phyloP scores from a whole-genome alignment of 805 yeast species.

The Candida railenensis region DNA sequence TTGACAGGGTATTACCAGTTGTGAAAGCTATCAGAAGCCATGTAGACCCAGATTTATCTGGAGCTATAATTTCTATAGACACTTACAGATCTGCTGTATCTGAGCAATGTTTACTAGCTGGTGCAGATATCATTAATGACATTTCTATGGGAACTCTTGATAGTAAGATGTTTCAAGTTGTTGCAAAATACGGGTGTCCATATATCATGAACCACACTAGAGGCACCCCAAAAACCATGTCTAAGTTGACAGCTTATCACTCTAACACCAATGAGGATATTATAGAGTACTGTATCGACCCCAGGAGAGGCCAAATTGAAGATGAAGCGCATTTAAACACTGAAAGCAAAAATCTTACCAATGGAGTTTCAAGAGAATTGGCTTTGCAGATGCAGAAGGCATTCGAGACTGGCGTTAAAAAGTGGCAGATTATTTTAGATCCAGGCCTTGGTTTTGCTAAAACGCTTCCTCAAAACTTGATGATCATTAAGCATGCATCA shows the following conservation, averaged over 20 bases:
- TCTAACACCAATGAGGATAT: constrained; percentile 34
- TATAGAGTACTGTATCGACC: constrained; percentile 34
- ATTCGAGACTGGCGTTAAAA: constrained; percentile 57
- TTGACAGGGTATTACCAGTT: constrained; percentile 67
- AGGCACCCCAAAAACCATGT: constrained; percentile 79
- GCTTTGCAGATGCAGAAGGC: constrained; percentile 56
- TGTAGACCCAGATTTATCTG: constrained; percentile 30
- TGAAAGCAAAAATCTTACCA: constrained; percentile 37
- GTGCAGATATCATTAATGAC: constrained; percentile 92
- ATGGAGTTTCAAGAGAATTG: constrained; percentile 67
- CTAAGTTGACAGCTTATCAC: constrained; percentile 52
- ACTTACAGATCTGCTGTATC: constrained; percentile 84
- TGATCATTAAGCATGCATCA: constrained; percentile 53
- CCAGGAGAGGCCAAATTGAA: constrained; percentile 16
- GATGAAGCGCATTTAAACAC: constrained; percentile 10
- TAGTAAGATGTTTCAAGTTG: constrained; percentile 59
- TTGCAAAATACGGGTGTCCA: constrained; percentile 71
- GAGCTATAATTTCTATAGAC: constrained; percentile 73
- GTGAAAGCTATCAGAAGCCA: constrained; percentile 57
- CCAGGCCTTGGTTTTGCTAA: constrained; percentile 99
- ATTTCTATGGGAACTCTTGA: constrained; percentile 81
- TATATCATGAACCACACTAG: constrained; percentile 82
- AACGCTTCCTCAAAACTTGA: constrained; percentile 64
- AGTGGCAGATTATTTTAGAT: constrained; percentile 91
- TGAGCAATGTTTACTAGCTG: constrained; percentile 59